Base-by-base conservation (phyloP, 2,329 filamentous ascomycete species). In the Colletotrichum shisoi region DNA sequence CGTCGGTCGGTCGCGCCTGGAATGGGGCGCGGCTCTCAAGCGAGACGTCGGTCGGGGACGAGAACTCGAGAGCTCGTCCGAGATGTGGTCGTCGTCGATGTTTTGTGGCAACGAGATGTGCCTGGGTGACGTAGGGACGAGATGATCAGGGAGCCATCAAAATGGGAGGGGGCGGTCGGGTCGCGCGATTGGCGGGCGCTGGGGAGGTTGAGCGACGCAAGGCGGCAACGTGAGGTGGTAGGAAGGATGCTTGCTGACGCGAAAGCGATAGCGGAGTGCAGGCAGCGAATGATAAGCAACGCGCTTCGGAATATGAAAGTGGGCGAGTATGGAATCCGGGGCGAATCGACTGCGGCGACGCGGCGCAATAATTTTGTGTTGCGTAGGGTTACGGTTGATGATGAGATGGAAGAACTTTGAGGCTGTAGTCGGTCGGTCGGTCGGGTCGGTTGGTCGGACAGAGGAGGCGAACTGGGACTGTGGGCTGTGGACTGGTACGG, bases 111-210 rank as follows among this genome's bases (percentile, higher is more conserved):
- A 65, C 65, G 54, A 60, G 45, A 52, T 52, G 67, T 69, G 65
- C 61, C 56, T 57, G 60, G 48, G 68, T 68, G 68, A 69, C 57
- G 66, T 68, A 68, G 51, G 57, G 51, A 57, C 49, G 63, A 66
- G 53, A 44, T 67, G 65, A 59, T 70, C 66, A 70, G 49, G 49
- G 61, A 64, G 68, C 66, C 68, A 70, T 70, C 66, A 70, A 70
- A 69, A 70, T 66, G 66, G 57, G 67, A 61, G 68, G 68, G 65
- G 68, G 57, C 27, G 52, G 61, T 62, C 49, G 61, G 66, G 66
- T 70, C 67, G 68, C 66, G 68, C 68, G 66, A 70, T 70, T 69
- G 66, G 61, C 67, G 66, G 66, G 57, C 44, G 61, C 57, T 40
- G 57, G 66, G 59, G 64, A 58, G 59, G 19, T 66, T 42, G 63